These are phyloP conservation scores for Curvularia spicifera DNA, from an alignment of 2,329 filamentous ascomycete genomes.

Conservation along the genomic window DNA sequence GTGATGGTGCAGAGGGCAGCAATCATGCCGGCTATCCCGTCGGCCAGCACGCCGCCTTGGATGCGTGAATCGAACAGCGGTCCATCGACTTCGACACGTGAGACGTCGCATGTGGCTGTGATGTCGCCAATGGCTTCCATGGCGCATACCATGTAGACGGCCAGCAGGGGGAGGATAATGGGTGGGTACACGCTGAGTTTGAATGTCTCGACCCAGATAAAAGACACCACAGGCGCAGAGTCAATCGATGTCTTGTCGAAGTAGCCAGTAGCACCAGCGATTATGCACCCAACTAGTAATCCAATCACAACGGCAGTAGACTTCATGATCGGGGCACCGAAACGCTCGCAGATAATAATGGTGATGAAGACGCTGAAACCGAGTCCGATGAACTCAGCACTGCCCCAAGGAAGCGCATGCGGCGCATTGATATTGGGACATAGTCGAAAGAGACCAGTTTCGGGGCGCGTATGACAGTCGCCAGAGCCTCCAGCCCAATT, in stretches of 20 bases:
- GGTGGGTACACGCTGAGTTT: constrained; percentile 73
- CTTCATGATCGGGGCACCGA: constrained; percentile 85
- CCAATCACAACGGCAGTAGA: constrained; percentile 77
- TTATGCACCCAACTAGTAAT: constrained; percentile 76
- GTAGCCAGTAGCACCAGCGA: constrained; percentile 78
- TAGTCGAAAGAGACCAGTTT: constrained; percentile 62
- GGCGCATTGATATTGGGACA: constrained; percentile 70
- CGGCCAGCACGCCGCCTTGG: constrained; percentile 78
- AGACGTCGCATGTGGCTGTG: constrained; percentile 82
- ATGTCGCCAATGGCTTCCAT: constrained; percentile 84
- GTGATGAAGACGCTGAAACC: constrained; percentile 81
- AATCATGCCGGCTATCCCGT: constrained; percentile 76
- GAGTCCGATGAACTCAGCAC: constrained; percentile 77
- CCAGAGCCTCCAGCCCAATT: constrained; percentile 81
- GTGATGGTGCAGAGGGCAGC: constrained; percentile 80
- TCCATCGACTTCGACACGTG: constrained; percentile 75
- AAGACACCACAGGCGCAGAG: constrained; percentile 71
- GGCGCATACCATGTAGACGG: constrained; percentile 70
- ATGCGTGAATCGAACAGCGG: constrained; percentile 75
- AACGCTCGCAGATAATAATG: constrained; percentile 81
- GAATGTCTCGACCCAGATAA: constrained; percentile 82
- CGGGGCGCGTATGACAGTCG: constrained; percentile 55
- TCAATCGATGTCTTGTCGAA: constrained; percentile 77
- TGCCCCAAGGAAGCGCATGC: constrained; percentile 76
- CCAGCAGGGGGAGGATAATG: constrained; percentile 72